phyloP scores from a whole-genome alignment of 1,139 yeast species.

The Diutina pseudorugosa region DNA sequence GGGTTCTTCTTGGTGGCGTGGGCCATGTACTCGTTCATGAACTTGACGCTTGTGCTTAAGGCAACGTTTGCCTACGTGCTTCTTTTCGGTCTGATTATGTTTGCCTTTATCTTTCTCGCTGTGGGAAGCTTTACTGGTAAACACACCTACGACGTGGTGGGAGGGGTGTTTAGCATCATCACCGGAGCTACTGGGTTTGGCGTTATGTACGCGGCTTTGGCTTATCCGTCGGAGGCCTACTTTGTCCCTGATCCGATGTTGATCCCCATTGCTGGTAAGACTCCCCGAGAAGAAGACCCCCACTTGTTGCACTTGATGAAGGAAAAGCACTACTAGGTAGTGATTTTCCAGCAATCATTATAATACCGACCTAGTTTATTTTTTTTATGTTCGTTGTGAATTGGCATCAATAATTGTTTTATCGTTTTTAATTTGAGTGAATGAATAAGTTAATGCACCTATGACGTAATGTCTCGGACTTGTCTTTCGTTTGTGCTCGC shows the following conservation, averaged over 20 bases:
- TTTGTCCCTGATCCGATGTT: slow-evolving; percentile 11
- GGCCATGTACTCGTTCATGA: slow-evolving; percentile 31
- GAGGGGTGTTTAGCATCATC: slow-evolving; percentile 34
- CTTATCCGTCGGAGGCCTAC: slow-evolving; percentile 19
- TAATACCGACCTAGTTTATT: too few relatives aligned
- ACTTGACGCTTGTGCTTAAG: slow-evolving; percentile 27
- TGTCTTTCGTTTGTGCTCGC: neutral
- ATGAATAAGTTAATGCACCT: neutral
- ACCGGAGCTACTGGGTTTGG: slow-evolving; percentile 25
- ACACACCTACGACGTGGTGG: slow-evolving; percentile 20
- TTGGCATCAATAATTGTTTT: too few relatives aligned
- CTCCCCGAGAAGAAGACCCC: neutral
- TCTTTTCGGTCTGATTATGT: slow-evolving; percentile 22
- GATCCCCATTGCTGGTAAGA: neutral
- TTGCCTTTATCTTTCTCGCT: slow-evolving; percentile 31
- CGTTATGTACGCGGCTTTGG: slow-evolving; percentile 16
- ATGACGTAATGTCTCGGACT: neutral
- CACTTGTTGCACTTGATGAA: neutral
- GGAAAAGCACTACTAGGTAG: neutral
- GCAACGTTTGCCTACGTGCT: slow-evolving; percentile 29
- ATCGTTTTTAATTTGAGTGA: neutral
- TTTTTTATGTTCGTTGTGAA: neutral
- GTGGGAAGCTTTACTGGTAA: slow-evolving; percentile 27
- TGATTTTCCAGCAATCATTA: too few relatives aligned
- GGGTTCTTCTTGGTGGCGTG: slow-evolving; percentile 34